Evolutionary conservation across 2,329 filamentous ascomycete genomes (phyloP), one percentile per base, ranked within the genome.

Genomic region (Talaromyces marneffei): DNA sequence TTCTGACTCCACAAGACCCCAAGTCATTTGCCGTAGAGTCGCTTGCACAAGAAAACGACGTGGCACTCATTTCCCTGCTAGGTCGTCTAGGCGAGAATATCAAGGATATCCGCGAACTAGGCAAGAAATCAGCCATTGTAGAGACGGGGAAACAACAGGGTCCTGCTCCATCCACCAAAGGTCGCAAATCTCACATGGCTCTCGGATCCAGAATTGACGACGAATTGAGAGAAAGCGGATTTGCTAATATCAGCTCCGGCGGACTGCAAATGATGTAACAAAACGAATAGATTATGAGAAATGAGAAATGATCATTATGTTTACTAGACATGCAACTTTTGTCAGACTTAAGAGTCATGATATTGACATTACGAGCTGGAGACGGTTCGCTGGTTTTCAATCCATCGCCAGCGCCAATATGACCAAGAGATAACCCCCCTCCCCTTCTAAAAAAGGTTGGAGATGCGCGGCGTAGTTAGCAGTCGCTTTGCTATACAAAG

Each of bases 1-100:
- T 97, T 18, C 83, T 97, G 59, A 86, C 88, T 4, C 91, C 93
- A 2, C 82, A 87, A 2, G 83, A 90, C 67, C 77, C 81, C 27
- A 80, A 82, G 46, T 81, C 84, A 0, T 90, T 93, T 70, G 80
- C 86, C 29, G 80, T 83, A 35, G 89, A 96, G 73, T 84, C 90
- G 39, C 79, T 88, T 39, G 86, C 88, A 58, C 90, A 96, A 76
- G 82, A 87, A 63, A 94, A 95, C 69, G 91, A 97, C 68, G 91
- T 96, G 29, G 83, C 87, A 59, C 82, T 97, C 2, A 83, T 95
- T 55, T 84, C 85, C 4, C 79, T 97, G 1, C 82, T 97, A 8
- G 88, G 90, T 48, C 83, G 85, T 23, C 82, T 97, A 31, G 87
- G 92, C 65, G 84, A 89, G 64, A 89, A 86, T 63, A 82, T 92